These are phyloP conservation scores for Crithidia thermophila DNA, from an alignment of 208 protist genomes.

Conservation along the genomic window DNA sequence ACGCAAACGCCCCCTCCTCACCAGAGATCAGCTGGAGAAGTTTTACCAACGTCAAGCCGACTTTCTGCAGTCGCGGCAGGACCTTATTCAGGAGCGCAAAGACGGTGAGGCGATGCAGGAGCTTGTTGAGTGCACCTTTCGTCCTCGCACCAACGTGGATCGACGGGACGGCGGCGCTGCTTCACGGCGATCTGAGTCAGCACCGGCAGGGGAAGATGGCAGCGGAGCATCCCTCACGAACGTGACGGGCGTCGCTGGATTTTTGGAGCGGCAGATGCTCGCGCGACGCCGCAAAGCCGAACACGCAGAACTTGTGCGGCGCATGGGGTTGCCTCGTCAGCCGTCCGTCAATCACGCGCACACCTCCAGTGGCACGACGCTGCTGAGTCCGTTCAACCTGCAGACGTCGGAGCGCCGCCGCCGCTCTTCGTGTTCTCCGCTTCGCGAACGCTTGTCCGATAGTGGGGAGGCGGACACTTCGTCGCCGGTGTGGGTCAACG, in stretches of 20 bases:
- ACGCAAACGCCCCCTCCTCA: slow-evolving; percentile 4
- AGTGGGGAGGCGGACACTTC: not conserved
- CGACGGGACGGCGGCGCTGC: not conserved
- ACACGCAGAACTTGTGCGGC: slow-evolving; percentile 45
- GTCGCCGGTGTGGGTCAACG: not conserved
- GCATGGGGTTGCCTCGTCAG: slow-evolving; percentile 36
- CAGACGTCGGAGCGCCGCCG: slow-evolving; percentile 20
- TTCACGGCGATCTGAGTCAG: not conserved
- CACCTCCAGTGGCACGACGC: slow-evolving; percentile 10
- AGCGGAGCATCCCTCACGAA: slow-evolving; percentile 29
- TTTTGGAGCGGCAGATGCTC: slow-evolving; percentile 59
- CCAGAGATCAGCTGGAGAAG: slow-evolving; percentile 35
- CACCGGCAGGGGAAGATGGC: not conserved
- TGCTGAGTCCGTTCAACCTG: slow-evolving; percentile 21
- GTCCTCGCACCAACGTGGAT: slow-evolving; percentile 58
- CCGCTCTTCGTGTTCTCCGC: not conserved
- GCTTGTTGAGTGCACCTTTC: slow-evolving; percentile 82
- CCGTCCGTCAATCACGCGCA: no score
- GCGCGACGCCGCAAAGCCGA: slow-evolving; percentile 55
- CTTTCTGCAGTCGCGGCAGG: slow-evolving; percentile 27
- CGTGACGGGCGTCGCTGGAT: slow-evolving; percentile 51
- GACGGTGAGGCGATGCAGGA: slow-evolving; percentile 49
- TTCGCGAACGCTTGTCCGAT: not conserved
- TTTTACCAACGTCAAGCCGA: slow-evolving; percentile 68
- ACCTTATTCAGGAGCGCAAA: slow-evolving; percentile 27